Evolutionary conservation across 257 asterid species (phyloP), one percentile per base, ranked within the genome.

Genomic region (Solanum chilense): DNA sequence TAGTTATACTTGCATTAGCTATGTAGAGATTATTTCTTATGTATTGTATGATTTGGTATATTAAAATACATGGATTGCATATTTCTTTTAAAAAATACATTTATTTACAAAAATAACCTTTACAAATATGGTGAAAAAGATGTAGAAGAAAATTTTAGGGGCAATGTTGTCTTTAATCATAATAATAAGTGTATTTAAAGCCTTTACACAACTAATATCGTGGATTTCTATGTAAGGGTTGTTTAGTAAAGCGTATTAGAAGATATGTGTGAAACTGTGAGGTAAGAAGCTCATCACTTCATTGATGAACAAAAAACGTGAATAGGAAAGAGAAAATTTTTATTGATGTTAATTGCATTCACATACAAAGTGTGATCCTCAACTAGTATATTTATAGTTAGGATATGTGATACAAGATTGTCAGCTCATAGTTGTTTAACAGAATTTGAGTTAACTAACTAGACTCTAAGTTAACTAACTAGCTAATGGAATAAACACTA

Each of bases 21-120:
- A 56, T 56, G 2, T 20, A 56, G 64, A 56, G 64, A 20, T 56
- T 20, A 56, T 56, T 20, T 56, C 25, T 20, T 1, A 56, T 56
- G 12, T 1, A 56, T 20, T 56, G 9, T 20, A 20, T 56, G 64
- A n/a, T 56, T 56, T 56, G 25, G 64, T 20, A n/a, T 56, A 56
- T 56, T 20, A 56, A 20, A 56, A 56, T 56, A 56, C 25, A 56
- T 20, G 10, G 25, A 3, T 56, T 56, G 64, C 25, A 56, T 20
- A 56, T 7, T 20, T 56, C 1, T 7, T 37, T 37, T 0, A 0
- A 1, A 56, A 56, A 20, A 3, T 7, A 56, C 2, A 56, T 56
- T 20, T 56, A 56, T 20, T 56, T 56, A 56, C 10, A 56, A 56
- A 56, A 56, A 56, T 56, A 56, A 7, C 64, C 12, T 56, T 3